These are phyloP conservation scores for Cercospora janseana DNA, from an alignment of 2,329 filamentous ascomycete genomes.

Conservation along the genomic window DNA sequence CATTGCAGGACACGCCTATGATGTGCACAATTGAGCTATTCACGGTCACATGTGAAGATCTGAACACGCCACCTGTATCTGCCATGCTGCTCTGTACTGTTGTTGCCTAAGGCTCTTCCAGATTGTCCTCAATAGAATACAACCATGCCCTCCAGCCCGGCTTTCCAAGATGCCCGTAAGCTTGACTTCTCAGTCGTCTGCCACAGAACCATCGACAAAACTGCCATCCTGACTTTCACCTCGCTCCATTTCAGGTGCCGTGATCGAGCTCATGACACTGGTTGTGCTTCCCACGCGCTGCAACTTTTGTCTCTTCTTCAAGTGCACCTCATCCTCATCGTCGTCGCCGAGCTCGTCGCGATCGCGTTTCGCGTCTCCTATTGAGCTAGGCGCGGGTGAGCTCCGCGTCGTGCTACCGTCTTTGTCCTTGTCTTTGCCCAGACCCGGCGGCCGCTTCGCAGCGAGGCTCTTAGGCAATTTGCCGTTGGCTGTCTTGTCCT, in stretches of 20 bases:
- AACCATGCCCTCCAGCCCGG: neutral
- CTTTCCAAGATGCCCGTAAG: too few relatives aligned
- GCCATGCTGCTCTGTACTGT: too few relatives aligned
- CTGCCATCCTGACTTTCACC: conserved; percentile 39
- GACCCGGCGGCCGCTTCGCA: conserved; percentile 28
- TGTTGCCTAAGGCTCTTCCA: too few relatives aligned
- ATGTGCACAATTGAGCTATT: too few relatives aligned
- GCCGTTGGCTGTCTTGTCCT: conserved; percentile 40
- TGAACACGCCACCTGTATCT: too few relatives aligned
- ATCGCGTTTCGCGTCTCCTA: conserved; percentile 36
- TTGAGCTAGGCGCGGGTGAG: conserved; percentile 27
- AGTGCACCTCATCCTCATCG: conserved; percentile 34
- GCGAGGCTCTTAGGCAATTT: conserved; percentile 35
- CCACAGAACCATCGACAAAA: conserved; percentile 37
- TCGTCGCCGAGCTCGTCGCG: conserved; percentile 38
- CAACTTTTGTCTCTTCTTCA: conserved; percentile 42
- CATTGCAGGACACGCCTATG: too few relatives aligned
- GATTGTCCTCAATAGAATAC: too few relatives aligned
- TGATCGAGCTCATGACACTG: conserved; percentile 34
- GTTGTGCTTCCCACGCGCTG: conserved; percentile 37
- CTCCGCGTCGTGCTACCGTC: conserved; percentile 17
- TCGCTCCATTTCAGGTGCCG: conserved; percentile 33
- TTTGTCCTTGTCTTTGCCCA: conserved; percentile 9
- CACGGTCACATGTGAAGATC: too few relatives aligned
- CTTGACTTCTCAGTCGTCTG: conserved; percentile 31